phyloP scores from a whole-genome alignment of 495 filamentous ascomycete genomes.

The Bombardia bombarda region DNA sequence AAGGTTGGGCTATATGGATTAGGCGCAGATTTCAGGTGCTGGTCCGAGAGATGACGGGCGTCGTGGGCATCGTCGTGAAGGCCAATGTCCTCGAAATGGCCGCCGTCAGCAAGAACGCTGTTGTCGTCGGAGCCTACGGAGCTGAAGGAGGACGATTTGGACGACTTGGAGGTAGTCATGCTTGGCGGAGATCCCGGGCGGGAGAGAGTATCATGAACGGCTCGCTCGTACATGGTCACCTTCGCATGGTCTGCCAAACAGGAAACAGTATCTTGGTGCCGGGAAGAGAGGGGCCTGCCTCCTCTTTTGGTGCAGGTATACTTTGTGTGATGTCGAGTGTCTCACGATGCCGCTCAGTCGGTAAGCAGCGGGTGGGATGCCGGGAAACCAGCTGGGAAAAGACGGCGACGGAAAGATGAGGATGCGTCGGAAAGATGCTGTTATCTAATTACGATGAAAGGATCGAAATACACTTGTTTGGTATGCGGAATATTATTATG shows the following conservation, averaged over 20 bases:
- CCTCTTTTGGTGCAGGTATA: constrained; percentile 6
- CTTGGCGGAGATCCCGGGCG: constrained; percentile 70
- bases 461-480: background rate
- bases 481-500: too few species aligned
- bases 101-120: constrained; percentile 57
- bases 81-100: constrained; percentile 90
- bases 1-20: constrained; percentile 35
- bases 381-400: too few species aligned
- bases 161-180: constrained; percentile 77
- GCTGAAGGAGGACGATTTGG: constrained; percentile 81
- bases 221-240: constrained; percentile 51
- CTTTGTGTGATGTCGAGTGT: constrained; percentile 16
- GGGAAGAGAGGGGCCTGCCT: constrained; percentile 11
- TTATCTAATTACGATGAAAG: background rate
- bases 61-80: constrained; percentile 59
- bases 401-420: too few species aligned
- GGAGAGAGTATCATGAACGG: constrained; percentile 34
- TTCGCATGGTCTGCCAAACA: constrained; percentile 15
- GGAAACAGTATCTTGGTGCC: too few species aligned
- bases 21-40: constrained; percentile 34
- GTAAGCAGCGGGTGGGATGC: too few species aligned
- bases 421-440: too few species aligned
- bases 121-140: constrained; percentile 65
- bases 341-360: constrained; percentile 15
- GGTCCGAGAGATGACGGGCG: constrained; percentile 32